Conservation (phyloP, 78 protist genomes). For the Dictyostelium discoideum region dicty_2.7 NC_007089.4:3818001-3818500, state of each 20-base stretch:
- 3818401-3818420: neutral
- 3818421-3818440: neutral
- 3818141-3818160: neutral
- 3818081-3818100: too few relatives aligned
- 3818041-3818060: too few relatives aligned
- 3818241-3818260: neutral
- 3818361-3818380: neutral
- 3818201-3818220: neutral
- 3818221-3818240: neutral
- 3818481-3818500: too few relatives aligned
- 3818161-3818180: neutral
- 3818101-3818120: too few relatives aligned
- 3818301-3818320: neutral
- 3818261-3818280: neutral
- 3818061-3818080: too few relatives aligned
- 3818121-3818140: too few relatives aligned
- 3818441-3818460: too few relatives aligned
- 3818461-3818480: too few relatives aligned
- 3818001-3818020: too few relatives aligned
- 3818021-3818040: too few relatives aligned
- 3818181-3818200: neutral
- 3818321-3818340: neutral
- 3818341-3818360: neutral
- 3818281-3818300: neutral
- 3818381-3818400: neutral